Percentiles rank a stretch among this genome's conserved stretches.
phyloP scores from a whole-genome alignment of 441 rosid genomes.

The Biscutella laevigata region DNA sequence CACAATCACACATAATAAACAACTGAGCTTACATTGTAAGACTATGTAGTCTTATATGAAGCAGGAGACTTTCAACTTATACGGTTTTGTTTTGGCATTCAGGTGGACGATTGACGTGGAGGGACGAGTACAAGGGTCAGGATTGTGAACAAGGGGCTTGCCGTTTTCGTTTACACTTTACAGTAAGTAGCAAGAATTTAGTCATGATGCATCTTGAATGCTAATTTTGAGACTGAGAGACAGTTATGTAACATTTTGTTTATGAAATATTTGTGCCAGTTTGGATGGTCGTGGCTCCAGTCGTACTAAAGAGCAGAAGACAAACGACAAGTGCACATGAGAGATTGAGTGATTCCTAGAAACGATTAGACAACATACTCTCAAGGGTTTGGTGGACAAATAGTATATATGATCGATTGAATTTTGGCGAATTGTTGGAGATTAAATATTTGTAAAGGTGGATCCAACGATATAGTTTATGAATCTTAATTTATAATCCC shows the following conservation, averaged over 20 bases:
- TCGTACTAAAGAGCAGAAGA: constrained; percentile 48
- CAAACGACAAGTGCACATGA: constrained; percentile 35
- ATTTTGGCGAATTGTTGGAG: too few relatives aligned
- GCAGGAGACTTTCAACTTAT: not conserved
- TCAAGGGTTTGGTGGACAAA: too few relatives aligned
- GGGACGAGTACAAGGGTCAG: constrained; percentile 99
- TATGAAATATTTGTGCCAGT: constrained; percentile 38
- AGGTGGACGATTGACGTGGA: constrained; percentile 98
- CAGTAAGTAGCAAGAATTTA: constrained; percentile 43
- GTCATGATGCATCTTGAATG: not conserved
- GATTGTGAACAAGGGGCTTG: constrained; percentile 87
- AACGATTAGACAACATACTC: too few relatives aligned
- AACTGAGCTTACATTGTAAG: not conserved
- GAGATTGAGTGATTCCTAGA: not conserved
- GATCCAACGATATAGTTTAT: too few relatives aligned
- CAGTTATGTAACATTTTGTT: constrained; percentile 4
- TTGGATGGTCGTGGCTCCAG: constrained; percentile 85
- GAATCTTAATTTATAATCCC: too few relatives aligned
- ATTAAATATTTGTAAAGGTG: too few relatives aligned
- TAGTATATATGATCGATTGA: too few relatives aligned
- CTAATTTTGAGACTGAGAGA: not conserved
- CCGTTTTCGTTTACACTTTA: constrained; percentile 81
- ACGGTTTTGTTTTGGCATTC: not conserved
- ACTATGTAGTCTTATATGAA: not conserved
- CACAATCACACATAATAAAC: not conserved